A percentile compares a stretch with the other conserved stretches of the same genome.
Evolutionary conservation across 23 red algal species (phyloP).

Genomic region (Gracilaria caudata): DNA sequence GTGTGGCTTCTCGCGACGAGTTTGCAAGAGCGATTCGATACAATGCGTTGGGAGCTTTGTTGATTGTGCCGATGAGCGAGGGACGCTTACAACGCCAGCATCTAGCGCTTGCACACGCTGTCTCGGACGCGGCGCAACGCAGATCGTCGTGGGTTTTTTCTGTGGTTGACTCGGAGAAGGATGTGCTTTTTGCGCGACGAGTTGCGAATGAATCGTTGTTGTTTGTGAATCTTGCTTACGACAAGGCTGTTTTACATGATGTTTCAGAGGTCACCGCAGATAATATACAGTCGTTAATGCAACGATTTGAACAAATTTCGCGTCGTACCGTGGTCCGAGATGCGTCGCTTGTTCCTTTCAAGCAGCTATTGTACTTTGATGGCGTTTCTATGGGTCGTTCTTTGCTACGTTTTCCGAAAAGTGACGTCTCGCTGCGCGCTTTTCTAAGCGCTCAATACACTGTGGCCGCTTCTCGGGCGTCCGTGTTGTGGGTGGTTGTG

Average conservation of each 20-base stretch:
- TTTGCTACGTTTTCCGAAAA: not conserved
- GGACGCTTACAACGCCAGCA: not conserved
- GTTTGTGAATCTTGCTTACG: not conserved
- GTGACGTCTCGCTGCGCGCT: not conserved
- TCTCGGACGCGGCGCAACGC: not conserved
- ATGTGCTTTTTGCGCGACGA: not conserved
- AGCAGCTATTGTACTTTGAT: not conserved
- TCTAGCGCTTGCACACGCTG: not conserved
- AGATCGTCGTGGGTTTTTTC: not conserved
- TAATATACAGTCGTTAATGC: not conserved
- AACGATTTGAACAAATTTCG: not conserved
- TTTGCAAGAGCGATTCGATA: not conserved
- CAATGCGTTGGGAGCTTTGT: not conserved
- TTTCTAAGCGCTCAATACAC: not conserved
- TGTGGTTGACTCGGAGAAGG: not conserved
- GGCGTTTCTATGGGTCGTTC: too few species aligned
- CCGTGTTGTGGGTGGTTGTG: conserved; percentile 24
- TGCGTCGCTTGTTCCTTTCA: not conserved
- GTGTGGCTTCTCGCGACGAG: not conserved
- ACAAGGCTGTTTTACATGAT: not conserved
- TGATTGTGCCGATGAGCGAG: not conserved
- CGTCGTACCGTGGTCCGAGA: not conserved
- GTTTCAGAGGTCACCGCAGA: too few species aligned
- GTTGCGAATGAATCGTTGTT: not conserved
- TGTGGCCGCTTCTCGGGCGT: not conserved